Conservation (phyloP, 2,329 filamentous ascomycete species). For the Fusarium poae region DNA sequence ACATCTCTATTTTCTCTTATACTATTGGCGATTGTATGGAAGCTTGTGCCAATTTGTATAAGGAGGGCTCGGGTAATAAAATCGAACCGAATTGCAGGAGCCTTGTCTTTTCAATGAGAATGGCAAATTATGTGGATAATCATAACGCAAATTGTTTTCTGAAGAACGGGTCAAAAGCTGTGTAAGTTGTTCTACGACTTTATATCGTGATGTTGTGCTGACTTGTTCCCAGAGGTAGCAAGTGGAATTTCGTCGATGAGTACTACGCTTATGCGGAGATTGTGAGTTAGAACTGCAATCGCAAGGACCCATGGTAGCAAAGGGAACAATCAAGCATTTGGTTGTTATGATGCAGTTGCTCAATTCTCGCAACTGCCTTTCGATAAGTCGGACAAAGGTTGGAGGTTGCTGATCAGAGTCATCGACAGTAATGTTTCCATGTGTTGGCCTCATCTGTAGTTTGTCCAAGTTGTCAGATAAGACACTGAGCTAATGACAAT, state of each 20-base stretch:
- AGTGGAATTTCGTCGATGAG: background rate
- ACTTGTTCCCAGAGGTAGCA: constrained; percentile 4
- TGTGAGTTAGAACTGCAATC: no score
- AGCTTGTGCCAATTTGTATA: constrained; percentile 19
- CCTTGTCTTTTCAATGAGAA: constrained; percentile 20
- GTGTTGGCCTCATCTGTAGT: no score
- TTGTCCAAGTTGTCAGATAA: no score
- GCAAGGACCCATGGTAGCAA: no score
- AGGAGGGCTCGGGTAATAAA: background rate
- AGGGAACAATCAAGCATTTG: no score
- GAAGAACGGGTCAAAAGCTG: constrained; percentile 8
- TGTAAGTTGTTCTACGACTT: background rate
- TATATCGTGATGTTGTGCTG: fast-evolving
- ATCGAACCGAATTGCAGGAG: constrained; percentile 16
- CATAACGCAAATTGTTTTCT: constrained; percentile 28
- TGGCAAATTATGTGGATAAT: background rate
- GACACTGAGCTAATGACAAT: background rate
- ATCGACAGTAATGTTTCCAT: no score
- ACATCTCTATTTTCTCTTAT: constrained; percentile 12
- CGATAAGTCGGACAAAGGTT: no score
- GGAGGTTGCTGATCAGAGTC: no score
- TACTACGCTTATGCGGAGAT: no score
- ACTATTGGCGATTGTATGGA: constrained; percentile 29
- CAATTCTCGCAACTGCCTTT: no score
- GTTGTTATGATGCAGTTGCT: no score